These are phyloP conservation scores for Azolla pinnata DNA, from an alignment of 75 land plant genomes.

Conservation along the genomic window DNA sequence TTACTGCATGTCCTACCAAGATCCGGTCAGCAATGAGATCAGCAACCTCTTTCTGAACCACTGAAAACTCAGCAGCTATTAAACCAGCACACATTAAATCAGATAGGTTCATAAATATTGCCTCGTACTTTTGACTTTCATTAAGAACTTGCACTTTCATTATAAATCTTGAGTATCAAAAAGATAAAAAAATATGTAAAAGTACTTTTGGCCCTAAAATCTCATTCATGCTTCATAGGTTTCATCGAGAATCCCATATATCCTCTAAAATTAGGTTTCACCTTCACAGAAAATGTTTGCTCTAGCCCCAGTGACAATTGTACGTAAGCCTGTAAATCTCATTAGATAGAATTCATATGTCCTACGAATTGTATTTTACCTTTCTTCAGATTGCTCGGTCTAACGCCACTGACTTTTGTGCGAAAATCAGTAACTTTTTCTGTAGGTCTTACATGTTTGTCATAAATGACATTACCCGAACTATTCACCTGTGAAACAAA, in stretches of 20 bases:
- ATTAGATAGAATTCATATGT: no score
- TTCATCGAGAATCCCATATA: no score
- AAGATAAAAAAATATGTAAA: no score
- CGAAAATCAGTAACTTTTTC: conserved; percentile 84
- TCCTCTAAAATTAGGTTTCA: no score
- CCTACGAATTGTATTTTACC: conserved; percentile 30
- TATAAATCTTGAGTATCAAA: not conserved
- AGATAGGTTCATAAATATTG: not conserved
- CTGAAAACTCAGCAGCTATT: conserved; percentile 61
- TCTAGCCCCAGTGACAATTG: no score
- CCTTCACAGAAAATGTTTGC: no score
- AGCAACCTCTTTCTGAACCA: conserved; percentile 78
- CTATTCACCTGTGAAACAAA: conserved; percentile 60
- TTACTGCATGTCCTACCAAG: conserved; percentile 89
- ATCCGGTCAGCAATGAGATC: conserved; percentile 66
- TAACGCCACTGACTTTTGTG: conserved; percentile 77
- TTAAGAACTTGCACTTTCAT: not conserved
- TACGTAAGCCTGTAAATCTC: no score
- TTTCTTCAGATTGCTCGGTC: conserved; percentile 57
- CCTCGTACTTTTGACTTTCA: not conserved
- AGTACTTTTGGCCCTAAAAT: no score
- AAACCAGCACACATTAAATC: not conserved
- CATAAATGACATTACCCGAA: conserved; percentile 89
- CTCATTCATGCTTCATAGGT: no score
- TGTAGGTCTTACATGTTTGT: conserved; percentile 80